Conservation (phyloP, 1,139 yeast species). For the Pichia sp. region DNA sequence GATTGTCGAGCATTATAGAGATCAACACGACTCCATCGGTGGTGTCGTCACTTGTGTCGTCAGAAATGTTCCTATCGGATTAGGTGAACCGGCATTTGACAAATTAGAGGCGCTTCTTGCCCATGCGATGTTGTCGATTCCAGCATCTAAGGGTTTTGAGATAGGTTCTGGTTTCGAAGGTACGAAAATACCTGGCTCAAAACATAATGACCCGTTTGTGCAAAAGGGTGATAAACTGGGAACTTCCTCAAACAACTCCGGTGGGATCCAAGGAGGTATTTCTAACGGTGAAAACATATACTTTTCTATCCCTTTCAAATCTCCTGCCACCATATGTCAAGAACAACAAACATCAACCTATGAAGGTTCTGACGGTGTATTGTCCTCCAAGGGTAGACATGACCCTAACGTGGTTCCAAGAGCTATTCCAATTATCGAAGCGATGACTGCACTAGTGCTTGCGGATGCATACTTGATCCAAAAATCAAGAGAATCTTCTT, state of each 20-base stretch:
- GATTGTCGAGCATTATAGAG: slow-evolving; percentile 82
- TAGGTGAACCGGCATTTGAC: slow-evolving; percentile 97
- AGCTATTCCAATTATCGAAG: slow-evolving; percentile 97
- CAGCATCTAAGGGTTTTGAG: slow-evolving; percentile 97
- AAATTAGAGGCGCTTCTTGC: slow-evolving; percentile 92
- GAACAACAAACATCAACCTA: slow-evolving; percentile 85
- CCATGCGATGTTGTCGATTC: slow-evolving; percentile 95
- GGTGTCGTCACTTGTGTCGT: slow-evolving; percentile 97
- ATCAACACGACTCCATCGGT: slow-evolving; percentile 87
- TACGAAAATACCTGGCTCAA: slow-evolving; percentile 82
- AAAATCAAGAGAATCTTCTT: slow-evolving; percentile 67
- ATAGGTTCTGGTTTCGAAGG: slow-evolving; percentile 95
- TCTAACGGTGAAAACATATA: slow-evolving; percentile 92
- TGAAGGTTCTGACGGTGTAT: slow-evolving; percentile 78
- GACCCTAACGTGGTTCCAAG: slow-evolving; percentile 98
- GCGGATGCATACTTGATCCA: slow-evolving; percentile 85
- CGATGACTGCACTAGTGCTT: slow-evolving; percentile 92
- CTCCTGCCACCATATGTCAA: slow-evolving; percentile 95
- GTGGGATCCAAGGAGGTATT: slow-evolving; percentile 98
- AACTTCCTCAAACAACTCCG: slow-evolving; percentile 87
- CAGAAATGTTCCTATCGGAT: slow-evolving; percentile 86
- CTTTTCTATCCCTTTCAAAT: slow-evolving; percentile 93
- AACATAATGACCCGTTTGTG: slow-evolving; percentile 86
- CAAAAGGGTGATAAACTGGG: slow-evolving; percentile 53
- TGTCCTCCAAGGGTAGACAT: slow-evolving; percentile 96